Percentiles rank a stretch among this genome's conserved stretches.
These are phyloP conservation scores for Moesziomyces globuligerus DNA, from an alignment of 1,284 basidiomycete species.

Conservation along the genomic window DNA sequence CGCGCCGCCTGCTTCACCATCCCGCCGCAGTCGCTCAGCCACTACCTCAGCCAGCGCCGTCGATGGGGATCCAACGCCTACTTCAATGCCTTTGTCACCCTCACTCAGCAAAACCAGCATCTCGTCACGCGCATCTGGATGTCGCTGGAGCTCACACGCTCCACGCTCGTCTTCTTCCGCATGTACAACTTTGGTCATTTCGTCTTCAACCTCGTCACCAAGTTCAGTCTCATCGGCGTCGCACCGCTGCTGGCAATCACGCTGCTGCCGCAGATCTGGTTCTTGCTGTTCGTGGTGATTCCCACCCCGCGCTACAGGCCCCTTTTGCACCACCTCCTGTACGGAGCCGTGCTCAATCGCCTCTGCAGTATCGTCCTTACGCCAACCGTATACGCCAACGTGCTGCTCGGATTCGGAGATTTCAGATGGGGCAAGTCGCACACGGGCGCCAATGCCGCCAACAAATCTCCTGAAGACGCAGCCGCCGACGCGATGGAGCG, in stretches of 20 bases:
- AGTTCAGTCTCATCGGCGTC: conserved; percentile 18
- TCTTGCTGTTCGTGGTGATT: conserved; percentile 20
- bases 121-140: conserved; percentile 30
- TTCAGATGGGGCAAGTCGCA: conserved; percentile 34
- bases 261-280: conserved; percentile 35
- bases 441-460: conserved; percentile 19
- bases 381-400: conserved; percentile 31
- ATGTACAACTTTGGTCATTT: conserved; percentile 36
- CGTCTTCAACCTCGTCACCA: conserved; percentile 21
- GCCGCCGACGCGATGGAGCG: conserved; percentile 14
- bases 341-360: conserved; percentile 21
- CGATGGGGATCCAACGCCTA: conserved; percentile 40
- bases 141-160: conserved; percentile 19
- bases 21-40: conserved; percentile 25
- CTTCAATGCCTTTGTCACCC: conserved; percentile 30
- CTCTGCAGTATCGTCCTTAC: conserved; percentile 23
- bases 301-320: conserved; percentile 19
- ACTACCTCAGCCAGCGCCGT: conserved; percentile 36
- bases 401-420: conserved; percentile 28
- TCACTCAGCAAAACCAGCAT: conserved; percentile 20
- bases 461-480: not conserved
- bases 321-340: conserved; percentile 15
- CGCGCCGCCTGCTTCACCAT: conserved; percentile 37
- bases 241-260: conserved; percentile 27
- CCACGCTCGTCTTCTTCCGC: conserved; percentile 27